Evolutionary conservation across 2,329 filamentous ascomycete species (phyloP).

Genomic region (Diaporthe longicolla): DNA sequence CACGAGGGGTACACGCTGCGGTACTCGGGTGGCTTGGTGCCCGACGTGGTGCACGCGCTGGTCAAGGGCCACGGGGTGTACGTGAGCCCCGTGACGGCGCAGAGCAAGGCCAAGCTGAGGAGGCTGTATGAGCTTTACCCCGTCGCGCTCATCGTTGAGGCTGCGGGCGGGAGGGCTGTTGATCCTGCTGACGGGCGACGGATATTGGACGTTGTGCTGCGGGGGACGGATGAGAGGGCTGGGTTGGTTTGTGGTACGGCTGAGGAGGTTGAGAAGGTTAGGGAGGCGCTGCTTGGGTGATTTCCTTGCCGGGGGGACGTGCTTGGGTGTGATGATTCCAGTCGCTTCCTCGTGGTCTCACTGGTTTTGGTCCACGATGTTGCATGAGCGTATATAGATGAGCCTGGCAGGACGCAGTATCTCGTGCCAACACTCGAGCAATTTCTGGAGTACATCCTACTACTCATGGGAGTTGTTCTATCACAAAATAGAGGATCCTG

Average conservation of each 20-base stretch:
- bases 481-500: no score
- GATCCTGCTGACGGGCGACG: constrained; percentile 60
- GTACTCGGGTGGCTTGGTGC: constrained; percentile 73
- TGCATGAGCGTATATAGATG: background rate
- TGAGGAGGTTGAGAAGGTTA: constrained; percentile 61
- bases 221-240: constrained; percentile 63
- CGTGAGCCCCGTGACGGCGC: constrained; percentile 67
- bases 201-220: constrained; percentile 57
- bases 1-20: constrained; percentile 69
- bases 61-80: constrained; percentile 75
- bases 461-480: no score
- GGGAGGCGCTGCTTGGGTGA: constrained; percentile 43
- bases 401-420: background rate
- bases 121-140: constrained; percentile 72
- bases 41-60: constrained; percentile 71
- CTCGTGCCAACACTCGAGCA: background rate
- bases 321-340: background rate
- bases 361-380: background rate
- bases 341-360: background rate
- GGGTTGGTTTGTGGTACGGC: constrained; percentile 65
- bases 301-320: background rate
- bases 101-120: constrained; percentile 69
- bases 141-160: constrained; percentile 72
- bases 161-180: constrained; percentile 69
- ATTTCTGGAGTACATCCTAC: background rate